A percentile compares a stretch with the other conserved stretches of the same genome.
Conservation (phyloP, 306 rosid species). For the Trifolium pratense region DNA sequence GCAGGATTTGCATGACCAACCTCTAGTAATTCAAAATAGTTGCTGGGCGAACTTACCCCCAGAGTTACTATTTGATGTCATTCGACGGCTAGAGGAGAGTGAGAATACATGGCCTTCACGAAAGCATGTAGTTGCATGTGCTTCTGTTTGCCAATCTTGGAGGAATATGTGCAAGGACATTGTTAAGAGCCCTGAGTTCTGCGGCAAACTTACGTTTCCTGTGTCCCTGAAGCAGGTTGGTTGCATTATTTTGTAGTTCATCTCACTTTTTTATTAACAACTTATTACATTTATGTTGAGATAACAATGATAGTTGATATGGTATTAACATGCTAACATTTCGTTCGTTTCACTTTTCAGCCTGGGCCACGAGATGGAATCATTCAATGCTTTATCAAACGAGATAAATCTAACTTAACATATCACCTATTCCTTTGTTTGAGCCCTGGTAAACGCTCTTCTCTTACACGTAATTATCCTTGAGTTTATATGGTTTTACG, state of each 20-base stretch:
- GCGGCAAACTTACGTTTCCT: conserved; percentile 87
- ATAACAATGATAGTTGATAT: conserved; percentile 2
- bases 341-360: conserved; percentile 54
- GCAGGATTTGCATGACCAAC: conserved; percentile 73
- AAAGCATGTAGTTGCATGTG: conserved; percentile 82
- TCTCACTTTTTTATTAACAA: conserved; percentile 1
- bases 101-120: conserved; percentile 86
- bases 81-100: conserved; percentile 84
- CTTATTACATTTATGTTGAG: conserved; percentile 15
- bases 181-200: conserved; percentile 73
- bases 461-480: neutral
- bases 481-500: neutral
- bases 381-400: conserved; percentile 81
- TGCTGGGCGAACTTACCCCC: conserved; percentile 88
- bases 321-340: conserved; percentile 25
- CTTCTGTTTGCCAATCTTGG: conserved; percentile 90
- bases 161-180: conserved; percentile 89
- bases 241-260: neutral
- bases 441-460: conserved; percentile 65
- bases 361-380: conserved; percentile 82
- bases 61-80: conserved; percentile 74
- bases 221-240: conserved; percentile 86
- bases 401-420: conserved; percentile 83
- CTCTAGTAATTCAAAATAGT: conserved; percentile 69
- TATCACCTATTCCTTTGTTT: conserved; percentile 82